Conservation (phyloP, 108 stramenopile genomes). For the Skeletonema menzelii region DNA sequence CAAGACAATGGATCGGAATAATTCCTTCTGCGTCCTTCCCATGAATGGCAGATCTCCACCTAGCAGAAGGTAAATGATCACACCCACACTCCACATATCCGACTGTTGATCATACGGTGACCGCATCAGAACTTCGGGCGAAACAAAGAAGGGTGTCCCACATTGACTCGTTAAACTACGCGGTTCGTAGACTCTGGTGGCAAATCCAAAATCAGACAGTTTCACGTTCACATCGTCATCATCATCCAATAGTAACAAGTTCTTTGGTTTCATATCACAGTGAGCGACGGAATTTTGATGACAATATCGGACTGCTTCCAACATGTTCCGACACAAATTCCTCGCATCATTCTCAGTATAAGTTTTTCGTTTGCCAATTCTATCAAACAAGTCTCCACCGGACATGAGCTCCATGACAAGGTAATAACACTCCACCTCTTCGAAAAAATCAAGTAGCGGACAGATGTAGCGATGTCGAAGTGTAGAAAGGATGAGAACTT, state of each 20-base stretch:
- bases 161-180: constrained; percentile 81
- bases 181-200: constrained; percentile 73
- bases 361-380: constrained; percentile 82
- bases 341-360: constrained; percentile 88
- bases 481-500: constrained; percentile 86
- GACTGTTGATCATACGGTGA: constrained; percentile 79
- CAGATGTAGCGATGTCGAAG: constrained; percentile 88
- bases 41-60: constrained; percentile 89
- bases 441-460: constrained; percentile 93
- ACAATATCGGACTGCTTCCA: constrained; percentile 75
- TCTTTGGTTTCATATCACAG: constrained; percentile 93
- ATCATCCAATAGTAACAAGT: constrained; percentile 72
- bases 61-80: constrained; percentile 91
- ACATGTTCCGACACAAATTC: constrained; percentile 76
- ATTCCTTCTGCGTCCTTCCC: constrained; percentile 72
- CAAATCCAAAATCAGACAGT: constrained; percentile 93
- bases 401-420: constrained; percentile 90
- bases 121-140: constrained; percentile 91
- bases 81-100: constrained; percentile 97
- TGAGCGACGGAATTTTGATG: constrained; percentile 78
- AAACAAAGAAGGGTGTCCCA: constrained; percentile 95
- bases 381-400: constrained; percentile 93
- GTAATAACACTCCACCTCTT: constrained; percentile 78
- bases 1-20: constrained; percentile 72
- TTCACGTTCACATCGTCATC: constrained; percentile 84